These are phyloP conservation scores for Zancudomyces culisetae DNA, from an alignment of 371 early-diverging fungal genomes.

Conservation along the genomic window DNA sequence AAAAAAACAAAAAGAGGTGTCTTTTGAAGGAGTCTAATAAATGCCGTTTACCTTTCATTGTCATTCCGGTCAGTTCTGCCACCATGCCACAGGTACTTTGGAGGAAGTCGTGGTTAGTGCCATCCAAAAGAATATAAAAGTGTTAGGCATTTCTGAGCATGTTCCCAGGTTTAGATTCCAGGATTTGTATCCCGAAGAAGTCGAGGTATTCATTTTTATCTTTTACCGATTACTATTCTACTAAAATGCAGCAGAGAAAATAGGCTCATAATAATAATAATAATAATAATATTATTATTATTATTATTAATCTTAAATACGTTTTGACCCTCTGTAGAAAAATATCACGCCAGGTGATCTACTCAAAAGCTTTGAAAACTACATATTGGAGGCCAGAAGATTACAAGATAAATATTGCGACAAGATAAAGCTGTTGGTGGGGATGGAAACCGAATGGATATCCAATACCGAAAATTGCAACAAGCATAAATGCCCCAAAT, in stretches of 20 bases:
- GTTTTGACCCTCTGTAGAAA: background rate
- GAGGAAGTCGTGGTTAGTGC: conserved; percentile 30
- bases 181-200: conserved; percentile 48
- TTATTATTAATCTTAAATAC: background rate
- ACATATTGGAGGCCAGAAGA: conserved; percentile 44
- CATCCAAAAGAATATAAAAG: conserved; percentile 19
- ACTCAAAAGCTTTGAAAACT: conserved; percentile 30
- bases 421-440: conserved; percentile 54
- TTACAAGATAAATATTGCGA: conserved; percentile 26
- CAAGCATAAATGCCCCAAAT: conserved; percentile 10
- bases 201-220: conserved; percentile 2
- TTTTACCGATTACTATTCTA: background rate
- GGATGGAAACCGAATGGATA: conserved; percentile 80
- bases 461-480: no score
- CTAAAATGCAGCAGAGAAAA: no score
- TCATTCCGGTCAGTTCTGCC: conserved; percentile 46
- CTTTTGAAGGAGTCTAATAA: background rate
- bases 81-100: conserved; percentile 34
- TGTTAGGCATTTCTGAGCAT: conserved; percentile 39
- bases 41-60: conserved; percentile 39
- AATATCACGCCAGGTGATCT: conserved; percentile 39
- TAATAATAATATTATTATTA: background rate
- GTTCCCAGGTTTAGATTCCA: conserved; percentile 28
- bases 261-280: background rate
- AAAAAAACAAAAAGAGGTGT: background rate